Evolutionary conservation across 1,284 basidiomycete species (phyloP), one percentile per base, ranked within the genome.

Genomic region (Anthracocystis walkeri): DNA sequence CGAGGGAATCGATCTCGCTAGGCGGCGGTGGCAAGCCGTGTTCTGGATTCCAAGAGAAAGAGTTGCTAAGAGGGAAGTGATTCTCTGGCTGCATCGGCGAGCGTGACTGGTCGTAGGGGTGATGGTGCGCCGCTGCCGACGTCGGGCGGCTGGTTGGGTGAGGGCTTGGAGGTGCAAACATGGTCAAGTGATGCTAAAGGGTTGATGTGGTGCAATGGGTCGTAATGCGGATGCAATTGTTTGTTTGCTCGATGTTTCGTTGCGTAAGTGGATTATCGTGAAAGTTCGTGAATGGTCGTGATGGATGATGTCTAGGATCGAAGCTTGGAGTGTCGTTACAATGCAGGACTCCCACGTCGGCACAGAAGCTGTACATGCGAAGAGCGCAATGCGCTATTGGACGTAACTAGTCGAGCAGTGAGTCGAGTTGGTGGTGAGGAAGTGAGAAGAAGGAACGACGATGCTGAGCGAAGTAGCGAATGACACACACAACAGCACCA

Each of bases 1-100:
- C 75, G 18, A 74, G 52, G 4, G 53, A 53, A 44, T 68, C 65
- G 59, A 77, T 77, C 55, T 68, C 52, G 63, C 69, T 68, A 0
- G 79, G 79, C 21, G 75, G 77, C 48, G 79, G 79, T 40, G 79
- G 79, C 18, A 81, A 59, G 31, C 79, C 79, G 4, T 71, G 71
- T 35, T 75, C 68, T 14, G 59, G 68, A 21, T 71, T 71, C 79
- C 79, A 81, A 16, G 75, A 69, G 46, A 71, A 68, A 14, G 79
- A 81, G 44, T 60, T 65, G 42, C 64, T 65, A 12, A 55, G 56
- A 20, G 51, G 45, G 6, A 56, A 46, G 7, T 45, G 49, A 2
- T 46, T 58, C 27, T 76, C 74, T 1, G 45, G 59, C 18, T 60
- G 58, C 35, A 38, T 38, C 35, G 35, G 10, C 29, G 29, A 29